phyloP scores from a whole-genome alignment of 306 rosid genomes.

The Senna tora region DNA sequence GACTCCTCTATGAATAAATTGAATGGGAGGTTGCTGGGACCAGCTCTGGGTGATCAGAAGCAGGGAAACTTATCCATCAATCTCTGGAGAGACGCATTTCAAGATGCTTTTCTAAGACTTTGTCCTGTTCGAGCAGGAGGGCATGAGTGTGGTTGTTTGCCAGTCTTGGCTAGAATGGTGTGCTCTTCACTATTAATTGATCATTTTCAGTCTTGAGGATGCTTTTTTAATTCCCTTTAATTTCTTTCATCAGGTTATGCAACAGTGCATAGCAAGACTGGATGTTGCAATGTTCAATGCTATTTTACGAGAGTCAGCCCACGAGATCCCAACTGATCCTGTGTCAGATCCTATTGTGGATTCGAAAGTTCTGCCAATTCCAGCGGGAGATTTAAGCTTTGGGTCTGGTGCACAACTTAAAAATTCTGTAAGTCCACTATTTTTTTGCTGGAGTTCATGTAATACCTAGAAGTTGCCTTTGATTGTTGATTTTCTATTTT shows the following conservation, averaged over 20 bases:
- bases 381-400: constrained; percentile 89
- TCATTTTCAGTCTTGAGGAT: constrained; percentile 28
- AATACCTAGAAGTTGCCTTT: no score
- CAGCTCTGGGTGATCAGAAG: constrained; percentile 78
- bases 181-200: constrained; percentile 3
- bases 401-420: constrained; percentile 96
- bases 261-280: constrained; percentile 73
- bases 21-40: constrained; percentile 63
- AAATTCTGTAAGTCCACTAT: constrained; percentile 66
- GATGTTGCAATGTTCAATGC: constrained; percentile 97
- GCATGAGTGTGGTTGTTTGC: constrained; percentile 92
- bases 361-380: constrained; percentile 87
- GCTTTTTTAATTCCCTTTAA: constrained; percentile 6
- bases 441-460: not conserved
- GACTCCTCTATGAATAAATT: constrained; percentile 46
- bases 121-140: constrained; percentile 95
- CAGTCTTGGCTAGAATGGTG: constrained; percentile 82
- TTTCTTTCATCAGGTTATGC: constrained; percentile 73
- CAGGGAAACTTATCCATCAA: constrained; percentile 80
- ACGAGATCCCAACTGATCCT: constrained; percentile 94
- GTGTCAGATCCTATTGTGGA: constrained; percentile 90
- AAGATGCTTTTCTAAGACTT: constrained; percentile 80
- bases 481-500: no score
- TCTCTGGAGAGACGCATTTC: constrained; percentile 85
- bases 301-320: constrained; percentile 88